Conservation (phyloP, 441 rosid genomes). For the Bocquillonia castaneifolia region DNA sequence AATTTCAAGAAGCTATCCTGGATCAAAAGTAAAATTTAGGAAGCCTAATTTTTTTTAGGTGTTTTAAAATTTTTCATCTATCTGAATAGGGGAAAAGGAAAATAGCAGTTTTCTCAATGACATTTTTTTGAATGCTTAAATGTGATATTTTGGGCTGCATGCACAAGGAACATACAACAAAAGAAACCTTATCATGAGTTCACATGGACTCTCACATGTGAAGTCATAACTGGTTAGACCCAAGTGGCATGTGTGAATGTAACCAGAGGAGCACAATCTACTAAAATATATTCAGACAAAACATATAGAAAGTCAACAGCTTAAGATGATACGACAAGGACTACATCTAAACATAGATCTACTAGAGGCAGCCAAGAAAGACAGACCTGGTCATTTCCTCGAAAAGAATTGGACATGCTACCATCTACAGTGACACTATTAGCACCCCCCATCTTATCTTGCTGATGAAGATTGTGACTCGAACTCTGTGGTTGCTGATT, state of each 20-base stretch:
- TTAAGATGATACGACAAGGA: not conserved
- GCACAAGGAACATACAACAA: not conserved
- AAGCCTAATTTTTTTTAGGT: not conserved
- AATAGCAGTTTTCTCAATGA: not conserved
- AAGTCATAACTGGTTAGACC: not conserved
- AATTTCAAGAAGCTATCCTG: too few species aligned
- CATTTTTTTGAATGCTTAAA: not conserved
- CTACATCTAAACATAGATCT: not conserved
- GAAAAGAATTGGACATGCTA: conserved; percentile 68
- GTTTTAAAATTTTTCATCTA: not conserved
- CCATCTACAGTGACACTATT: conserved; percentile 61
- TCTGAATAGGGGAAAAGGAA: not conserved
- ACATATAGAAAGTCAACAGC: not conserved
- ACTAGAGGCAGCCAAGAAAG: conserved; percentile 13
- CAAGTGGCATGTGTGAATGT: too few species aligned
- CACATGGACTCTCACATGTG: not conserved
- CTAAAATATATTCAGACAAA: not conserved
- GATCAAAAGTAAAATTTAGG: not conserved
- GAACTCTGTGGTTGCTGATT: conserved; percentile 69
- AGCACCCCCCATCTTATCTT: conserved; percentile 59
- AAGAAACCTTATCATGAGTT: not conserved
- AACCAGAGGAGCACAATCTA: not conserved
- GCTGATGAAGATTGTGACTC: conserved; percentile 53
- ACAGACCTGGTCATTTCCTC: conserved; percentile 81
- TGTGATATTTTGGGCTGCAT: not conserved